A percentile compares a stretch with the other conserved stretches of the same genome.
phyloP scores from a whole-genome alignment of 139 green algal species.

The Dunaliella sp. region DNA sequence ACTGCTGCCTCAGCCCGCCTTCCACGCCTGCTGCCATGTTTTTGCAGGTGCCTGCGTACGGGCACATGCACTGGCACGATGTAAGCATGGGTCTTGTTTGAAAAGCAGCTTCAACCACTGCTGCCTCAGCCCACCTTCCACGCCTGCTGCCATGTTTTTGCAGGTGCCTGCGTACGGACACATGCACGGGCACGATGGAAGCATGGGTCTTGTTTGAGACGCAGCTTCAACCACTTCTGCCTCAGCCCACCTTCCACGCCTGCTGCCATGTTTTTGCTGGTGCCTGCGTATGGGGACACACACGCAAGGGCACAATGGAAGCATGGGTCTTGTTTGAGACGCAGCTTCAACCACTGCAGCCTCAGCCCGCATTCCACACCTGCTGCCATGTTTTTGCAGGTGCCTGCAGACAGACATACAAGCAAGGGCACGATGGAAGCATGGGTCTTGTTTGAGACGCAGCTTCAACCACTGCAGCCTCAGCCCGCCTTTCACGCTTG shows the following conservation, averaged over 20 bases:
- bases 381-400: neutral
- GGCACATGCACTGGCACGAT: neutral
- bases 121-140: neutral
- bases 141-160: neutral
- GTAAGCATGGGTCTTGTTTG: neutral
- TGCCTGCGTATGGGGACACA: neutral
- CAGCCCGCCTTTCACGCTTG: neutral
- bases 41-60: neutral
- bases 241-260: neutral
- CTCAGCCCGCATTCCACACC: neutral
- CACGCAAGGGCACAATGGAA: neutral
- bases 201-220: too few relatives aligned
- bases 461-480: too few relatives aligned
- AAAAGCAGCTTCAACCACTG: too few relatives aligned
- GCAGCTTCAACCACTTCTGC: too few relatives aligned
- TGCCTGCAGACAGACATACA: neutral
- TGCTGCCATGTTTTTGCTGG: neutral
- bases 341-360: too few relatives aligned
- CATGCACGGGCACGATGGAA: neutral
- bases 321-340: too few relatives aligned
- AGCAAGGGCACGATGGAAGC: neutral
- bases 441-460: neutral
- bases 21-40: neutral
- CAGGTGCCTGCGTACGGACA: neutral
- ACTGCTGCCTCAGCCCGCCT: neutral